Evolutionary conservation across 2,329 filamentous ascomycete species (phyloP), one percentile per base, ranked within the genome.

Genomic region (Talaromyces sp.): DNA sequence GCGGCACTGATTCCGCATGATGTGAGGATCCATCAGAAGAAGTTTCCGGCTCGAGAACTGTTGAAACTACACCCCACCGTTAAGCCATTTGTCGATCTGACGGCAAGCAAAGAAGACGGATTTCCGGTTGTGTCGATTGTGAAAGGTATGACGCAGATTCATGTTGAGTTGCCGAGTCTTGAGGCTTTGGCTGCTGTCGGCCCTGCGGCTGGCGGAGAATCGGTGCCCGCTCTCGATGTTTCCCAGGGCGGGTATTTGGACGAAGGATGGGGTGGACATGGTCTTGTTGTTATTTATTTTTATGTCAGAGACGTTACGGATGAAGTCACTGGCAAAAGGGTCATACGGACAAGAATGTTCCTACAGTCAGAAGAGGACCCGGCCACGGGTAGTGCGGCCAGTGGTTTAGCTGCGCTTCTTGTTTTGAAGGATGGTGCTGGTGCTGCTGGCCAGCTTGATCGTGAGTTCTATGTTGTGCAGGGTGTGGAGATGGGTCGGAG

Each of bases 401-500:
- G 81, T 69, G 82, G 83, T 7, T 72, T 90, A 66, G 77, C 79
- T 21, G 76, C 80, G 61, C 88, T 84, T 68, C 75, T 89, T 64
- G 79, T 82, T 4, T 69, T 83, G 58, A 71, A 72, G n/a, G 76
- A 76, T 58, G 71, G 23, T 31, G 44, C 71, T n/a, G 6, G 14
- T n/a, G 72, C 69, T 23, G 59, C 60, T n/a, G 65, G 66, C 54
- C 72, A 71, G 25, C 72, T 67, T 61, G 72, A 72, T 35, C 66
- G 70, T 50, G 76, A 72, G 60, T 87, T 83, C 66, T 77, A 81
- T 63, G 76, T 89, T 65, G 83, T 83, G 63, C 87, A 90, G 75
- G 88, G 87, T 0, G 84, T 88, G 9, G 87, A 90, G 75, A 88
- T 89, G 83, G 86, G 86, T 5, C 75, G 86, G 66, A 68, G 73